Evolutionary conservation across 208 protist species (phyloP), one percentile per base, ranked within the genome.

Genomic region (Crithidia expoeki): DNA sequence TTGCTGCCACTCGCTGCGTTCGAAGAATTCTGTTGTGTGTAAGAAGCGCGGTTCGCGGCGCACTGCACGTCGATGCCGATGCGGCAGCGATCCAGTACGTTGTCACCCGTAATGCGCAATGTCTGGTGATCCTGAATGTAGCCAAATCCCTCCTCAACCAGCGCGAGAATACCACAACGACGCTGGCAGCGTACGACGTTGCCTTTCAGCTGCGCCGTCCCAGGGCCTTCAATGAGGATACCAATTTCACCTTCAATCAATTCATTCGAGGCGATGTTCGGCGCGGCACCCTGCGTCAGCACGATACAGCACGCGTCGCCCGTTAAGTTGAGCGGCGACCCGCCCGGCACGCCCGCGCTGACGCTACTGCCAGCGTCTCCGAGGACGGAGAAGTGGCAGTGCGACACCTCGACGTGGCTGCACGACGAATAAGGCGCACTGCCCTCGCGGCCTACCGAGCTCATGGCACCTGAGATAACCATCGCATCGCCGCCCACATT

Each of bases 51-150:
- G 56, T 53, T 42, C n/a, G 46, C 28, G 25, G 68, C 28, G 57
- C 84, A 85, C 62, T 90, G 83, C 27, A 94, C 85, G 68, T 93
- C 90, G 56, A 96, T 82, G 47, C 90, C 90, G 44, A 96, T 82
- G 70, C 67, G 67, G 74, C 90, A 96, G 4, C 78, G 79, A 60
- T 96, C 90, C n/a, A 96, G 74, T 5, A 92, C 60, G 70, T 96
- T 96, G 66, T 90, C 81, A n/a, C 85, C 88, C 4, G 79, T 79
- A 63, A 95, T 90, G 57, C 84, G 67, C 27, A 95, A 70, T 52
- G 70, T 81, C 61, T 79, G 57, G 51, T 72, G 71, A 5, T 69
- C 68, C 32, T 67, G 65, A 14, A 58, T 9, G 64, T 74, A 81
- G 10, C 67, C 61, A 33, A 72, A 75, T 16, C 74, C 62, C 25